Base-by-base conservation (phyloP, 768 basidiomycete genomes). In the Aureoboletus auriporus region DNA sequence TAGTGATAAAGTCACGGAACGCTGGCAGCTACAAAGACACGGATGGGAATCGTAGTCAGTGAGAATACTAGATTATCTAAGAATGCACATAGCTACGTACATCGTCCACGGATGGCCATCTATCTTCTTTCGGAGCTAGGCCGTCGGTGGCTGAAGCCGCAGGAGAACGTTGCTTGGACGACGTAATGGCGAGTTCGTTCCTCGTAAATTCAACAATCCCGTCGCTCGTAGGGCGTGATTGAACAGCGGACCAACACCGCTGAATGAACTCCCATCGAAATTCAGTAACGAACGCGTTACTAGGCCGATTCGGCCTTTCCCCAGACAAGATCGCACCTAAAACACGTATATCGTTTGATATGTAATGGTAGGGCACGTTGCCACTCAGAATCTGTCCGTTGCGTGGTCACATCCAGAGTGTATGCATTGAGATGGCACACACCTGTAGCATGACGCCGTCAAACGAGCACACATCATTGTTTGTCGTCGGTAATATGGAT, bases 1-100 rank as follows among this genome's bases (percentile, higher is more conserved):
- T 84, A 1, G 86, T 86, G 30, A 99, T 93, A 60, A 97, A 98
- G 58, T 92, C 85, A 47, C 90, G 81, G 79, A 97, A 95, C 20
- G 86, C 88, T 27, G 84, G 82, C 11, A 82, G 79, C 82, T 86
- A 51, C 50, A 36, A 50, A 44, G 50, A 28, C 26, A 45, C 47
- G 33, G 49, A 31, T 52, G 44, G 54, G 35, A 54, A 49, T 41
- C n/a, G 20, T 23, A 23, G 20, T 23, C 2, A 23, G 20, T 23
- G 20, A 23, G 20, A 2, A 23, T 23, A 23, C 20, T 23, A 6
- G 20, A 30, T 40, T 17, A 27, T 47, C 23, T 10, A 47, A 23
- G 20, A 23, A 30, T 8, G 5, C 38, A 16, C 35, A 10, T n/a
- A 50, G 17, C 14, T 23, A 50, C 69, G 30, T 57, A 83, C 84